Conservation (phyloP, 129 eudicot species). For the Artemisia tridentata region DNA sequence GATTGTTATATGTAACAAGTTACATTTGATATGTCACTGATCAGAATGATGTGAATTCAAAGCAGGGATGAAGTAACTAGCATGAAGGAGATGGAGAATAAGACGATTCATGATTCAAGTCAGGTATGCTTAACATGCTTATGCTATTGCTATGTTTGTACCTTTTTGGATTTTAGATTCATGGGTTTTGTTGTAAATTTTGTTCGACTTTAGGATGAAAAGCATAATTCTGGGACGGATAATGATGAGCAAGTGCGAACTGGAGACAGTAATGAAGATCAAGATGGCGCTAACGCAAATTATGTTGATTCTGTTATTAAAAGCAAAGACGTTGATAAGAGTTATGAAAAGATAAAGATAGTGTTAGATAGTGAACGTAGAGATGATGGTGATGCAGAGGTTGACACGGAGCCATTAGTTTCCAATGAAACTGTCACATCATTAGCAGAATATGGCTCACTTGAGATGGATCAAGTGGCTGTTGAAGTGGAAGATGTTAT, state of each 20-base stretch:
- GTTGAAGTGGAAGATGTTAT: constrained; percentile 6
- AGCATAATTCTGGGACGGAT: not conserved
- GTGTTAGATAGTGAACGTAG: constrained; percentile 9
- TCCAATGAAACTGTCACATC: not conserved
- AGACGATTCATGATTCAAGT: constrained; percentile 14
- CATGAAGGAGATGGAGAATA: constrained; percentile 23
- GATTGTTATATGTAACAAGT: no score
- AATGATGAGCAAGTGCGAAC: constrained; percentile 6
- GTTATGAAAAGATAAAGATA: constrained; percentile 16
- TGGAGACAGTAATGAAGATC: constrained; percentile 7
- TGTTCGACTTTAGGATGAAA: constrained; percentile 39
- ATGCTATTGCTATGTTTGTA: not conserved
- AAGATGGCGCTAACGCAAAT: not conserved
- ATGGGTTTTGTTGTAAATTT: not conserved
- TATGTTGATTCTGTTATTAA: constrained; percentile 25
- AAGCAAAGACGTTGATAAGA: constrained; percentile 5
- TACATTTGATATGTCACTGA: no score
- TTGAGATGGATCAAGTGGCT: not conserved
- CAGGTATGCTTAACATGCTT: constrained; percentile 26
- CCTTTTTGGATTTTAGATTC: not conserved
- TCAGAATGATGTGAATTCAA: not conserved
- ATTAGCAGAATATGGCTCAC: constrained; percentile 15
- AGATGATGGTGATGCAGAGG: constrained; percentile 1
- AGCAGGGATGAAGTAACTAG: constrained; percentile 31
- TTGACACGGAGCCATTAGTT: not conserved